Evolutionary conservation across 2,329 filamentous ascomycete genomes (phyloP).

Genomic region (Paraphoma chrysanthemicola): DNA sequence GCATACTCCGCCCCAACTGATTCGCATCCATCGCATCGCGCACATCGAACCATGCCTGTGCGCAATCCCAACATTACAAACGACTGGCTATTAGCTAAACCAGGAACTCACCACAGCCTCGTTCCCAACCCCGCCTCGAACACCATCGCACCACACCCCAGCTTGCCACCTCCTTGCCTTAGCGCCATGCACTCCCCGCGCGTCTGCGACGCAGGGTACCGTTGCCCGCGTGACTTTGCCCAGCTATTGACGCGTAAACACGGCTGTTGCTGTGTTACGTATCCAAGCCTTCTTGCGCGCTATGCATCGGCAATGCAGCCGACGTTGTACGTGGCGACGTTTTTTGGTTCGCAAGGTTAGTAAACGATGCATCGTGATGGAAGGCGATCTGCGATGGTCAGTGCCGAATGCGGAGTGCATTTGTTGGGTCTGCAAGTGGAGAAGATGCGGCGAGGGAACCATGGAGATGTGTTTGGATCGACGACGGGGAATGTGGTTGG

Average conservation of each 20-base stretch:
- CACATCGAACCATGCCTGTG: no score
- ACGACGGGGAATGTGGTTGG: no score
- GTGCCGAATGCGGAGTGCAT: no score
- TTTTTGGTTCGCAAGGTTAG: not conserved
- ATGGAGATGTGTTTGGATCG: no score
- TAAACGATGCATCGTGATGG: no score
- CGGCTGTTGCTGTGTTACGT: not conserved
- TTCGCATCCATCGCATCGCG: not conserved
- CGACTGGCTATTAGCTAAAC: not conserved
- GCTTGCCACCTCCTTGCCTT: not conserved
- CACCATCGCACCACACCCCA: not conserved
- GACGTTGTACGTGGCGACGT: not conserved
- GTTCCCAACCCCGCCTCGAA: not conserved
- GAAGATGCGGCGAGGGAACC: no score
- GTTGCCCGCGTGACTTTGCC: constrained; percentile 2
- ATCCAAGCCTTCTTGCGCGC: not conserved
- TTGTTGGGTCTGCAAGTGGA: no score
- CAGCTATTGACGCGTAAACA: constrained; percentile 13
- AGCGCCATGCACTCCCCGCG: not conserved
- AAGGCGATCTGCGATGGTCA: no score
- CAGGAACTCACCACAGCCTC: not conserved
- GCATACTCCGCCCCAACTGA: not conserved
- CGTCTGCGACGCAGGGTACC: not conserved
- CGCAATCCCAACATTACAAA: no score
- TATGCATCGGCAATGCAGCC: not conserved